A percentile compares a stretch with the other conserved stretches of the same genome.
Evolutionary conservation across 805 yeast species (phyloP).

Genomic region (Yarrowia bubula): DNA sequence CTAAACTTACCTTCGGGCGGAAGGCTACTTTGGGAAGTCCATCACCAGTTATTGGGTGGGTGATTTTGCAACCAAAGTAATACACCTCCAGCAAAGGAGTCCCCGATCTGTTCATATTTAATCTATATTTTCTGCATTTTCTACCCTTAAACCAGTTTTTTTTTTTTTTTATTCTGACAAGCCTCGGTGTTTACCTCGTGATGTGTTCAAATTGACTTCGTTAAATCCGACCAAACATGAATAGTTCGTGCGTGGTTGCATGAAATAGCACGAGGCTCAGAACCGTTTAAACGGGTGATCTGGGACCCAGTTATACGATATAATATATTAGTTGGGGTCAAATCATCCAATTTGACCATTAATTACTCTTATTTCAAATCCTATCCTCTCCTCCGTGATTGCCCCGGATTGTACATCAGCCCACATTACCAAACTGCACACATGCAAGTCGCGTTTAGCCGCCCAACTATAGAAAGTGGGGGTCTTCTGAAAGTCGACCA

Average conservation of each 20-base stretch:
- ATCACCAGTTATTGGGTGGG: neutral
- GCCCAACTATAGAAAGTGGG: neutral
- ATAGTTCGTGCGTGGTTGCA: conserved; percentile 9
- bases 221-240: neutral
- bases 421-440: conserved; percentile 5
- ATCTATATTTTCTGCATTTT: no score
- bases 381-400: neutral
- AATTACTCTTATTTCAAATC: no score
- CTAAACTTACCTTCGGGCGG: conserved; percentile 2
- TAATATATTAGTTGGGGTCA: no score
- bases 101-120: no score
- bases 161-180: no score
- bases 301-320: neutral
- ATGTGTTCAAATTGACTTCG: neutral
- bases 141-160: no score
- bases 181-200: neutral
- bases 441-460: conserved; percentile 14
- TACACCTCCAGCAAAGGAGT: no score
- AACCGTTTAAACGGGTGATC: neutral
- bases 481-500: neutral
- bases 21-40: neutral
- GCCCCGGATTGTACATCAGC: conserved; percentile 8
- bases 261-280: neutral
- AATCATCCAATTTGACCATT: no score
- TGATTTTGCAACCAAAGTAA: no score